phyloP scores from a whole-genome alignment of 768 basidiomycete genomes.

The Tulasnella sp. region DNA sequence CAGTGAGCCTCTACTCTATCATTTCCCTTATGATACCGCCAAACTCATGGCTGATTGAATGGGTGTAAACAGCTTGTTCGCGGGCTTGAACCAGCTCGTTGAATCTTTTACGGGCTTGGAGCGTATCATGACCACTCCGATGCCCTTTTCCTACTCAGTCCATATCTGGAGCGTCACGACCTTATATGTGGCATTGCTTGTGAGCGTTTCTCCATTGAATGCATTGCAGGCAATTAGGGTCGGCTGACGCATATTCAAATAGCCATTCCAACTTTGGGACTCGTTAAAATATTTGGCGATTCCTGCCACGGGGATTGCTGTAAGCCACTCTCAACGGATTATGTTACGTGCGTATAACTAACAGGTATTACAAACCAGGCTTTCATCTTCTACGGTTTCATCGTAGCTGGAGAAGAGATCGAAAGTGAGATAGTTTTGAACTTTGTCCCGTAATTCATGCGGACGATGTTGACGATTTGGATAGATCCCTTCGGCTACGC shows the following conservation, averaged over 20 bases:
- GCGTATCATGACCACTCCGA: constrained; percentile 62
- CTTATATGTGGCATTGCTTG: constrained; percentile 51
- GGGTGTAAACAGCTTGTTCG: constrained; percentile 36
- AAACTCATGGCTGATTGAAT: constrained; percentile 33
- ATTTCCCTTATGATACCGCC: too few species aligned
- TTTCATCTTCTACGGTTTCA: constrained; percentile 18
- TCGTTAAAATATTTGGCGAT: constrained; percentile 52
- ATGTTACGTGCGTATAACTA: too few species aligned
- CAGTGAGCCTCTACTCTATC: constrained; percentile 39
- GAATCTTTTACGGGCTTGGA: constrained; percentile 61
- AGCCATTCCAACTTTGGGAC: constrained; percentile 58
- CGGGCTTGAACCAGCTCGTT: constrained; percentile 35
- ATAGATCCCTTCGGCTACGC: constrained; percentile 28
- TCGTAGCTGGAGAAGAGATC: constrained; percentile 16
- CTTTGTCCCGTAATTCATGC: too few species aligned
- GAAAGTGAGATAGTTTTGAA: background rate
- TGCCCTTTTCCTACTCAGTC: constrained; percentile 65
- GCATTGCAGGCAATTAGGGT: background rate
- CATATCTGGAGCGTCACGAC: constrained; percentile 59
- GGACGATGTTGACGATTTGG: background rate
- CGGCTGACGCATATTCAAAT: too few species aligned
- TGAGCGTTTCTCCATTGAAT: constrained; percentile 46
- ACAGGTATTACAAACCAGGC: background rate
- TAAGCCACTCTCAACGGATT: constrained; percentile 21
- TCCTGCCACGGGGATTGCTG: constrained; percentile 45